These are phyloP conservation scores for Cordia subcordata DNA, from an alignment of 257 asterid genomes.

Conservation along the genomic window DNA sequence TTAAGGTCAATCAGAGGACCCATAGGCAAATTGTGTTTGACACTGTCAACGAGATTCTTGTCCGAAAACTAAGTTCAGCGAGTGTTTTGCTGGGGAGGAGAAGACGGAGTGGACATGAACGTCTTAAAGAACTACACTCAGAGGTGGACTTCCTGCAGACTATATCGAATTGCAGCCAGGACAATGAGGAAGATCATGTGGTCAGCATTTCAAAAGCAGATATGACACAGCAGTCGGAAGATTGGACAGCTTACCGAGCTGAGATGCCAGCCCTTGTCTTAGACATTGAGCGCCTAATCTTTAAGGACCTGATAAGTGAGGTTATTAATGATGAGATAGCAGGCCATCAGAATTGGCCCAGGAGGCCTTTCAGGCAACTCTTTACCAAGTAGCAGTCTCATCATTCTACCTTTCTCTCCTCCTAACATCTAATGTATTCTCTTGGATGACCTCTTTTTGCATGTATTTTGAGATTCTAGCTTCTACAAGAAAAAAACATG, in stretches of 20 bases:
- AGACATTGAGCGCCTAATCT: conserved; percentile 85
- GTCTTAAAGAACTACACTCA: conserved; percentile 48
- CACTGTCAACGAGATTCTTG: conserved; percentile 64
- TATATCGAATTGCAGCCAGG: conserved; percentile 32
- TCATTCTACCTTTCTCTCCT: background rate
- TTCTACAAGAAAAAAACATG: background rate
- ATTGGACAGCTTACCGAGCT: conserved; percentile 49
- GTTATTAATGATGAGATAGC: conserved; percentile 45
- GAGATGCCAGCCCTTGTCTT: conserved; percentile 69
- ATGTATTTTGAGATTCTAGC: background rate
- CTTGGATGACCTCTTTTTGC: background rate
- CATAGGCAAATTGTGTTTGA: conserved; percentile 68
- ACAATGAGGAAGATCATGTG: conserved; percentile 44
- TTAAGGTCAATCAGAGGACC: conserved; percentile 26
- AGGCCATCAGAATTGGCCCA: conserved; percentile 31
- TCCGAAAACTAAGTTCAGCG: conserved; percentile 45
- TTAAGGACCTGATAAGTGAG: conserved; percentile 81
- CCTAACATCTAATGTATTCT: too few relatives aligned
- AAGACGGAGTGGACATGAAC: conserved; percentile 36
- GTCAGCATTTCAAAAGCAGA: conserved; percentile 46
- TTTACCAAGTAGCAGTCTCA: too few relatives aligned
- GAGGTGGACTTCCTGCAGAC: conserved; percentile 58
- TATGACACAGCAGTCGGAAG: conserved; percentile 48
- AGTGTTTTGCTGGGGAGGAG: conserved; percentile 24
- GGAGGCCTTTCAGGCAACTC: background rate